A percentile compares a stretch with the other conserved stretches of the same genome.
Evolutionary conservation across 179 eudicot species (phyloP).

Genomic region (Monotropa hypopitys): DNA sequence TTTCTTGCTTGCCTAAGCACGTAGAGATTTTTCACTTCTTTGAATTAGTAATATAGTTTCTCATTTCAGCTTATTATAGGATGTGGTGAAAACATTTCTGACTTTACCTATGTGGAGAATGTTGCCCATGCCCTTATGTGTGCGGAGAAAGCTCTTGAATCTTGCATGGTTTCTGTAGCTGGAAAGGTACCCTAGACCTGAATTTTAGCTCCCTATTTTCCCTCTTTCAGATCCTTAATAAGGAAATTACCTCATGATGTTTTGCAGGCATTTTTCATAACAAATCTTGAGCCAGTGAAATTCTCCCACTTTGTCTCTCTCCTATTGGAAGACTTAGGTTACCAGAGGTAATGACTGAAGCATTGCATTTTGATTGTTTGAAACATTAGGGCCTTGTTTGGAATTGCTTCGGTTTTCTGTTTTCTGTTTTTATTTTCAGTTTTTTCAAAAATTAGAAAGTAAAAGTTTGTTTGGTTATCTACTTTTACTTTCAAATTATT

Average conservation of each 20-base stretch:
- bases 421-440: too few relatives aligned
- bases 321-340: conserved; percentile 64
- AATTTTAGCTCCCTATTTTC: not conserved
- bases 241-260: conserved; percentile 3
- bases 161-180: conserved; percentile 39
- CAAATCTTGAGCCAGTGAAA: conserved; percentile 62
- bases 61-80: conserved; percentile 87
- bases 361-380: not conserved
- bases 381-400: too few relatives aligned
- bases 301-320: conserved; percentile 57
- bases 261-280: conserved; percentile 74
- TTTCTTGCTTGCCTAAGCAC: not conserved
- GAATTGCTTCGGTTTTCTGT: too few relatives aligned
- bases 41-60: conserved; percentile 31
- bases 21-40: conserved; percentile 7
- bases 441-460: too few relatives aligned
- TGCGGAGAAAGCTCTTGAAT: conserved; percentile 70
- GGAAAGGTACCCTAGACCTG: conserved; percentile 54
- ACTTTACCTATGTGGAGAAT: conserved; percentile 91
- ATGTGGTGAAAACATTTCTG: conserved; percentile 45
- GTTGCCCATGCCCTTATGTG: conserved; percentile 86
- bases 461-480: too few relatives aligned
- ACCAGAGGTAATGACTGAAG: conserved; percentile 42
- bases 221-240: not conserved
- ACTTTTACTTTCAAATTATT: too few relatives aligned